Percentiles rank a stretch among this genome's conserved stretches.
phyloP scores from a whole-genome alignment of 441 rosid species.

The Bocquillonia castaneifolia region DNA sequence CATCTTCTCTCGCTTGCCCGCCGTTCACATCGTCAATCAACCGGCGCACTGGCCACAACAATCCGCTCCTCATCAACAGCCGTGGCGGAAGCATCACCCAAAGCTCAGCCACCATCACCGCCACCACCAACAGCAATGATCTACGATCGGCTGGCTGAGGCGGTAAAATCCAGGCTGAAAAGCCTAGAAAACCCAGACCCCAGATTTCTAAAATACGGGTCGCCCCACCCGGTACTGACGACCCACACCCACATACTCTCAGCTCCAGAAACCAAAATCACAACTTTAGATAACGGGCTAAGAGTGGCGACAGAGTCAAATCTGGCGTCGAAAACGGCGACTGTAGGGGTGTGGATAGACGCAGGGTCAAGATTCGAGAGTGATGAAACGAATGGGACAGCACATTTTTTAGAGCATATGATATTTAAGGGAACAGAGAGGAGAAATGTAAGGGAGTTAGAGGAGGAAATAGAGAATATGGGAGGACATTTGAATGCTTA shows the following conservation, averaged over 20 bases:
- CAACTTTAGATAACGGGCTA: slow-evolving; percentile 80
- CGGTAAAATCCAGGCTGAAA: slow-evolving; percentile 52
- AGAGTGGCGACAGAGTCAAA: slow-evolving; percentile 89
- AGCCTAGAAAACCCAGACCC: slow-evolving; percentile 70
- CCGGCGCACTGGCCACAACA: slow-evolving; percentile 42
- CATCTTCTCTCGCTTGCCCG: slow-evolving; percentile 52
- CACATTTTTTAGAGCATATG: slow-evolving; percentile 93
- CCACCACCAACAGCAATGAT: slow-evolving; percentile 60
- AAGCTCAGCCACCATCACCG: slow-evolving; percentile 35
- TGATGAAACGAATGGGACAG: slow-evolving; percentile 73
- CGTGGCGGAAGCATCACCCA: slow-evolving; percentile 36
- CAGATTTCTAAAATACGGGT: slow-evolving; percentile 83
- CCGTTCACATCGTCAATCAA: slow-evolving; percentile 39
- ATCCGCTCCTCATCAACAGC: slow-evolving; percentile 43
- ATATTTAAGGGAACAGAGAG: slow-evolving; percentile 79
- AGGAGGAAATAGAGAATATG: slow-evolving; percentile 84
- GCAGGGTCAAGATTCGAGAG: slow-evolving; percentile 92
- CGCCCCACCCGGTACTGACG: slow-evolving; percentile 63
- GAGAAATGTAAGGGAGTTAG: slow-evolving; percentile 50
- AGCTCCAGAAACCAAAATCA: slow-evolving; percentile 81
- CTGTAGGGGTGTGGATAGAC: slow-evolving; percentile 99
- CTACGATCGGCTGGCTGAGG: slow-evolving; percentile 74
- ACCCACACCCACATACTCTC: slow-evolving; percentile 74
- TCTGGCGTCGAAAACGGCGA: slow-evolving; percentile 70
- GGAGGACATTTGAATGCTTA: slow-evolving; percentile 92